Evolutionary conservation across 345 rosid genomes (phyloP), one percentile per base, ranked within the genome.

Genomic region (Brassica incana): DNA sequence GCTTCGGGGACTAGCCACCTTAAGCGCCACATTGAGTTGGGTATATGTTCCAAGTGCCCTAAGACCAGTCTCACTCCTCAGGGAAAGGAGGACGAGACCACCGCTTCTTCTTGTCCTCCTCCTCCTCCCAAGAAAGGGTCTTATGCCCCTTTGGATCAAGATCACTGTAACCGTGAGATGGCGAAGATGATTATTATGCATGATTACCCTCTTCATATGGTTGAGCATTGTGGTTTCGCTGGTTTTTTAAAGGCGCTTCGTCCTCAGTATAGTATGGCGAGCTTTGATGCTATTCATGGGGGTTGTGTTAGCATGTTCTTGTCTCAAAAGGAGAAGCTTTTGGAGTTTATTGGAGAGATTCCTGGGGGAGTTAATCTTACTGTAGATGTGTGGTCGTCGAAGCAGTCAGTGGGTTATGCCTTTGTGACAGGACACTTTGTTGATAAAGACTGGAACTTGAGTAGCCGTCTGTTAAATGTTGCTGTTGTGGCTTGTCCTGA

Each of bases 1-100:
- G 66, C 88, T 27, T 92, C 99, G 5, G 99, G 98, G 9, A 95
- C 99, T 35, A 95, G 98, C 83, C 98, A 95, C 85, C 97, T 95
- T 58, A 95, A 93, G 84, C 89, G 99, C 73, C 99, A 95, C 73
- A 88, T 95, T 82, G 85, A 89, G 68, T 61, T 84, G 84, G 96
- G 97, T 20, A 93, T 86, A 67, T 95, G 99, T 67, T 87, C 89
- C 0, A 90, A 77, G 36, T 82, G 83, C 76, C 87, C 85, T 16
- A 85, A 85, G 78, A 82, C 71, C 29, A 77, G 67, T 78, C 58
- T 50, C 87, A 73, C 50, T 45, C 40, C 84, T 0, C 83, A 82
- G 25, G 25, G 25, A 23, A 20, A 73, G 30, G 36, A 81, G 65
- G 56, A 84, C 9, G 75, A 73, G 58, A 65, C 64, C 79, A 67